Evolutionary conservation across 164 flowering plant species (phyloP), one percentile per base, ranked within the genome.

Genomic region (Stephania japonica): DNA sequence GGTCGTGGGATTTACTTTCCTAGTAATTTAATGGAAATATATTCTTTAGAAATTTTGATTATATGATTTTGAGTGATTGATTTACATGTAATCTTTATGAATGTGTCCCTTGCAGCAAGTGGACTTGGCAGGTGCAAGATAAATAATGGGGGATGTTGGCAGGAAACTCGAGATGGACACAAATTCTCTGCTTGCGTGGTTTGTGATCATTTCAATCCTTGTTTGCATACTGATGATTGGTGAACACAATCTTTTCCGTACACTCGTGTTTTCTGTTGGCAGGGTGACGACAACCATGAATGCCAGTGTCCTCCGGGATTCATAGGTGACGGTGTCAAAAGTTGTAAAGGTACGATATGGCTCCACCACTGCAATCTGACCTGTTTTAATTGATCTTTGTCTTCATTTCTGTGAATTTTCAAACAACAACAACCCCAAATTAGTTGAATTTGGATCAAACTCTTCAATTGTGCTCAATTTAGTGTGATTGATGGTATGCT

Each of bases 91-190:
- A 53, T n/a, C 19, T 18, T 56, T 56, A 21, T 16, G 16, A 56
- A 56, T 19, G n/a, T 42, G 65, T 69, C 43, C 68, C 44, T 75
- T 84, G 71, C 87, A 95, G 99, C 92, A 65, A 89, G 87, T 83
- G 99, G 99, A 26, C 93, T 94, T 71, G 96, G 94, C 32, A 83
- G 91, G 49, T 93, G 99, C 86, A 89, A 84, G 81, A 84, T 95
- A 42, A 91, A 89, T 69, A 86, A 92, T 79, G 99, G 99, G 73
- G 99, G 96, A 61, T 95, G 99, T 81, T 95, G 99, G 98, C 87
- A 88, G 72, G 93, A 86, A 27, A 81, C 89, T 49, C 85, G 76
- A 26, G 78, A 87, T 77, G 96, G 90, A 43, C 85, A 77, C 26
- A 75, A 86, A 18, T 88, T 79, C 84, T 86, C 99, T 68, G 99